Base-by-base conservation (phyloP, 2,329 filamentous ascomycete species). In the Onygena corvina region DNA sequence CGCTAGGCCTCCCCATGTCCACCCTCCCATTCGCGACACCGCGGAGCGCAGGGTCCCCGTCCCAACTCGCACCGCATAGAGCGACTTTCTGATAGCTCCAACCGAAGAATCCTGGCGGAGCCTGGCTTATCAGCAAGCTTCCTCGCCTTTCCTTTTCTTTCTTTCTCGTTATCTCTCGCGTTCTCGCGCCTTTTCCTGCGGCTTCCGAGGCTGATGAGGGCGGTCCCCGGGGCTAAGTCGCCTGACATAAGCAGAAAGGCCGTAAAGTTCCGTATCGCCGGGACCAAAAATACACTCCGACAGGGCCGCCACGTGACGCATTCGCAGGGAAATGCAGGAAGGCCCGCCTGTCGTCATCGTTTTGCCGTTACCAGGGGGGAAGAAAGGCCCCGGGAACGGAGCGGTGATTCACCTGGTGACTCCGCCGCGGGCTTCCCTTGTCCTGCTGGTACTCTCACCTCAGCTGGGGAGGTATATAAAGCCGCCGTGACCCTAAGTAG, bases 361-460 rank as follows among this genome's bases (percentile, higher is more conserved):
- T 42, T 42, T 23, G 21, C 38, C 38, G 38, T 42, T 42, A 42
- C 38, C 38, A 42, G 38, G 38, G 38, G 38, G 18, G 27, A 21
- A 6, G 38, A 25, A n/a, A n/a, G n/a, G n/a, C n/a, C n/a, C n/a
- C n/a, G 16, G 34, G 8, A 9, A 18, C 34, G n/a, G 38, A 23
- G 3, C 12, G 38, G 27, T 42, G 38, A 42, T 42, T 42, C 38
- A 29, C 38, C 38, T 42, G 14, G 38, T 42, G 38, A 42, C 38
- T 42, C 38, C 21, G 21, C 20, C 38, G 38, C 4, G 5, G 27
- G 5, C 11, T 5, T 29, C 38, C 21, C 29, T 31, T 12, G 29
- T 31, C 29, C 18, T 14, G 38, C 18, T 25, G 20, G 21, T 3
- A n/a, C n/a, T n/a, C n/a, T n/a, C n/a, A n/a, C n/a, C n/a, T n/a